These are phyloP conservation scores for Chionographis japonica DNA, from an alignment of 106 monocot genomes.

Conservation along the genomic window DNA sequence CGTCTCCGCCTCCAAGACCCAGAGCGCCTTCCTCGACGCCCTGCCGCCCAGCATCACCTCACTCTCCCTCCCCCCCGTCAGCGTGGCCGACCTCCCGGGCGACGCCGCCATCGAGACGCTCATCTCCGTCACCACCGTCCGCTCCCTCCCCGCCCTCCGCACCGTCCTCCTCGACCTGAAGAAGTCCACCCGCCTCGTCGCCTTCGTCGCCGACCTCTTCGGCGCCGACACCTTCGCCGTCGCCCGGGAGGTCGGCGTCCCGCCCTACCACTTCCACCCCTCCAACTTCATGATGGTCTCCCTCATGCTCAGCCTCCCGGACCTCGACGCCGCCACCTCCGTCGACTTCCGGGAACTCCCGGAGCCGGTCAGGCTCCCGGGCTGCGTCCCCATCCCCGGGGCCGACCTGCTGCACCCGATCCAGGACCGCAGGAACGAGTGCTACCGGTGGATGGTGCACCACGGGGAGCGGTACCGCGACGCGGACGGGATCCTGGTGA, in stretches of 20 bases:
- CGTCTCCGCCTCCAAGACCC: conserved; percentile 14
- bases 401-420: conserved; percentile 13
- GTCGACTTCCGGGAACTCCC: conserved; percentile 26
- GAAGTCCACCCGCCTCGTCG: conserved; percentile 16
- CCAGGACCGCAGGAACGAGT: conserved; percentile 18
- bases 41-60: conserved; percentile 29
- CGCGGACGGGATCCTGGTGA: conserved; percentile 29
- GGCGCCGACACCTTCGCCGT: conserved; percentile 11
- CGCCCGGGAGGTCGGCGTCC: conserved; percentile 17
- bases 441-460: conserved; percentile 18
- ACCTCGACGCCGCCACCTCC: conserved; percentile 10
- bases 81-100: conserved; percentile 21
- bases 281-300: conserved; percentile 17
- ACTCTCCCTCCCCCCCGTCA: conserved; percentile 16
- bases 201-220: conserved; percentile 39
- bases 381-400: conserved; percentile 36
- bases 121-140: conserved; percentile 11
- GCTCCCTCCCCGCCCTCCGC: conserved; percentile 26
- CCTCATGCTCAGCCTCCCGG: conserved; percentile 15
- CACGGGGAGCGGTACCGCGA: not conserved
- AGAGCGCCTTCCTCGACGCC: conserved; percentile 22
- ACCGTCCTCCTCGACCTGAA: not conserved
- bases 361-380: conserved; percentile 25
- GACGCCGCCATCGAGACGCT: conserved; percentile 24
- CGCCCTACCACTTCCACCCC: conserved; percentile 18